Base-by-base conservation (phyloP, 805 yeast genomes). In the Hemisphaericaspora nanyangensis region DNA sequence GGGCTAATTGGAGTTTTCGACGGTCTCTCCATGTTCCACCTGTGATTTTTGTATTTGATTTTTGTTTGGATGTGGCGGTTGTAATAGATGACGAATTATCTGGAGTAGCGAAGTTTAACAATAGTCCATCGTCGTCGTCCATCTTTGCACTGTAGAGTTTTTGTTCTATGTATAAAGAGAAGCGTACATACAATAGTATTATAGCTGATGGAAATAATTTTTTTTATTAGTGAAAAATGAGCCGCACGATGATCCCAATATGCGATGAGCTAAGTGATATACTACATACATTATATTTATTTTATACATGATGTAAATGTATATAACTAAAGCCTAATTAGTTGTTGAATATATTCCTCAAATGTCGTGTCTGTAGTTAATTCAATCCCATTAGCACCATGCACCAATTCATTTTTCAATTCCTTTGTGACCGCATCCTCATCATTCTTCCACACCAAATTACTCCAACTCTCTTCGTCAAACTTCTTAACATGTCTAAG, bases 11-110 rank as follows among this genome's bases (percentile, higher is more conserved):
- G 42, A 77, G 63, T 54, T 76, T 78, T 50, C 93, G 68, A 46
- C 95, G 74, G 41, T 87, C 95, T 50, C 76, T 82, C 95, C 95
- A 87, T 47, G 74, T 74, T 12, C 95, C 95, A 27, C 91, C 91
- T 2, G 75, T 67, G 2, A 79, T 73, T 52, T 73, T 79, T 29
- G 43, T 47, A 13, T 43, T 37, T 22, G 26, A 12, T 10, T 37
- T 51, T 41, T 47, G 45, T 6, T 65, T 47, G 2, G 54, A 42
- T 19, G 50, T 46, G 10, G 50, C 54, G 12, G 55, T 41, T 7
- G 60, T 55, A 8, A 48, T 54, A n/a, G n/a, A n/a, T 5, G 26
- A 22, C 3, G 26, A 22, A 17, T 54, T 53, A 12, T 49, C 56
- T 7, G 72, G 68, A 4, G 72, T 62, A 20, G 82, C 75, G 54